Evolutionary conservation across 305 asterid species (phyloP).

Genomic region (Lippia alba): DNA sequence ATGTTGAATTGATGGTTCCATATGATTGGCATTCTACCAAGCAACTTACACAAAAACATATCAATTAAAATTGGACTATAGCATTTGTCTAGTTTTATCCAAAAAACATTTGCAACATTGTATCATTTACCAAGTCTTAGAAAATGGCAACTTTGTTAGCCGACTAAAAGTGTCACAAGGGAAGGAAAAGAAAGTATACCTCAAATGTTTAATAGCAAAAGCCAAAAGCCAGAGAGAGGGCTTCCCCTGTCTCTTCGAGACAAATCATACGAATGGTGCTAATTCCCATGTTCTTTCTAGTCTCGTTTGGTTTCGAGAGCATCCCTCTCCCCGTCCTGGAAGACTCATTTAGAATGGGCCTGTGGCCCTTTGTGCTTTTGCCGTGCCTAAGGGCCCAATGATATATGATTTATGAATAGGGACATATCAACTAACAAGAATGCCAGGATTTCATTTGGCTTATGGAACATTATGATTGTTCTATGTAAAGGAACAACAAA

Average conservation of each 20-base stretch:
- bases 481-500: not conserved
- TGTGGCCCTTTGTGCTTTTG: too few species aligned
- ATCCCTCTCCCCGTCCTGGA: too few species aligned
- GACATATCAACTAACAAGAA: slow-evolving; percentile 30
- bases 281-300: too few species aligned
- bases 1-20: not conserved
- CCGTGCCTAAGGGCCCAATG: not conserved
- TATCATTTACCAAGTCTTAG: not conserved
- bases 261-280: too few species aligned
- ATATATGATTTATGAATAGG: slow-evolving; percentile 10
- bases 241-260: too few species aligned
- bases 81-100: slow-evolving; percentile 13
- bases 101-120: not conserved
- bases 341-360: too few species aligned
- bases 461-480: not conserved
- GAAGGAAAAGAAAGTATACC: not conserved
- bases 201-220: slow-evolving; percentile 14
- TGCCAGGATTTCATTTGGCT: not conserved
- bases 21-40: not conserved
- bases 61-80: slow-evolving; percentile 12
- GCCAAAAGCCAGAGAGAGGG: not conserved
- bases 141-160: slow-evolving; percentile 9
- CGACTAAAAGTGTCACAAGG: not conserved
- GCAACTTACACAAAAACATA: not conserved
- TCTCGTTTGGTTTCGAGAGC: too few species aligned